phyloP scores from a whole-genome alignment of 306 rosid genomes.

The Luffa acutangula region DNA sequence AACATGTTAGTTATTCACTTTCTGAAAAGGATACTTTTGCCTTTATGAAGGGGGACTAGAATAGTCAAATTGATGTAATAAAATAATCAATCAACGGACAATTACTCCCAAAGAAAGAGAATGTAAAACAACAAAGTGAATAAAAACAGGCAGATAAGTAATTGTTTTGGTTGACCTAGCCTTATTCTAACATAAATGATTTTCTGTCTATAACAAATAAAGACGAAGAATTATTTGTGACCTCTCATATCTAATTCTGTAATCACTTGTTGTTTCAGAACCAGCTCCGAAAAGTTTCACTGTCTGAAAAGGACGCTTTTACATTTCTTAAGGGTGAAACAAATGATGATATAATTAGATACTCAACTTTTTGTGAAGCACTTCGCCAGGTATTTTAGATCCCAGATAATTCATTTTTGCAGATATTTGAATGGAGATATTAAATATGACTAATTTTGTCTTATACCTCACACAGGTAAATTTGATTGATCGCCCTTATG shows the following conservation, averaged over 20 bases:
- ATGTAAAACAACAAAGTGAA: no score
- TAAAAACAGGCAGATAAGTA: no score
- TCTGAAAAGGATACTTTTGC: no score
- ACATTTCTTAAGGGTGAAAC: slow-evolving; percentile 64
- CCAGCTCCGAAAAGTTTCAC: slow-evolving; percentile 57
- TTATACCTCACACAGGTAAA: slow-evolving; percentile 39
- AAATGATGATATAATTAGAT: slow-evolving; percentile 41
- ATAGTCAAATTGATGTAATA: no score
- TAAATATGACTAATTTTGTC: slow-evolving; percentile 7
- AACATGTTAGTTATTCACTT: no score
- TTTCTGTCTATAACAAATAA: background rate
- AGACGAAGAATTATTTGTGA: background rate
- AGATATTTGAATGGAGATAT: background rate
- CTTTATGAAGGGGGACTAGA: no score
- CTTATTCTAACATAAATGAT: background rate
- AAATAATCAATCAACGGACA: no score
- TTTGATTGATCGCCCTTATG: slow-evolving; percentile 46
- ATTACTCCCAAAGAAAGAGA: no score
- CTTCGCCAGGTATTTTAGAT: slow-evolving; percentile 44
- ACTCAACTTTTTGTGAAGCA: slow-evolving; percentile 49
- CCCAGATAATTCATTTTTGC: background rate
- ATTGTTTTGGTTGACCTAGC: background rate
- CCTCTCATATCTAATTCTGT: background rate
- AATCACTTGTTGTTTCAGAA: slow-evolving; percentile 25
- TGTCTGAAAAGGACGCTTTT: slow-evolving; percentile 70